Percentiles rank a stretch among this genome's conserved stretches.
Evolutionary conservation across 192 early-diverging fungal species (phyloP).

Genomic region (Umbelopsis sp.): DNA sequence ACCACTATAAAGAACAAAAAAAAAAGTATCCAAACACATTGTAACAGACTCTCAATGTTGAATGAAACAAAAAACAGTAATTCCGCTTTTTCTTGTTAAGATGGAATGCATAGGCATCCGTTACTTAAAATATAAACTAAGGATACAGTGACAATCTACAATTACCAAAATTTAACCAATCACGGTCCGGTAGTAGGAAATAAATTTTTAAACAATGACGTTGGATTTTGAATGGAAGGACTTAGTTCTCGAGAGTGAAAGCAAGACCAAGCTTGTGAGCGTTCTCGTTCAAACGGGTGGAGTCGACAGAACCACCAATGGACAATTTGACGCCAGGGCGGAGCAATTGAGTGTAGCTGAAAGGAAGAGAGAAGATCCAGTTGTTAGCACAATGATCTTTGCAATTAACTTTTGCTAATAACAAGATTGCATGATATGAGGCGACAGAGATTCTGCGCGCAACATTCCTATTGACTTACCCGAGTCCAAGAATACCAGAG

Average conservation of each 20-base stretch:
- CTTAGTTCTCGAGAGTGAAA: slow-evolving; percentile 89
- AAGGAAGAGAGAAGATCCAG: not conserved
- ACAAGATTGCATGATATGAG: too few species aligned
- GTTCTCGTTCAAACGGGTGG: slow-evolving; percentile 90
- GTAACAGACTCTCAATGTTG: not conserved
- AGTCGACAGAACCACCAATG: slow-evolving; percentile 92
- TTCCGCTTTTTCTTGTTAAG: not conserved
- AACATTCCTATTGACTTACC: slow-evolving; percentile 26
- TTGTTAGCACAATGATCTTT: not conserved
- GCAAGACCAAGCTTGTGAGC: slow-evolving; percentile 93
- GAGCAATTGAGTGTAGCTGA: slow-evolving; percentile 83
- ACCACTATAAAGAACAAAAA: not conserved
- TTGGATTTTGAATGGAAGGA: not conserved
- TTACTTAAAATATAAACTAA: not conserved
- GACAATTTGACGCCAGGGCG: slow-evolving; percentile 94
- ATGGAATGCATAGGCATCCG: not conserved
- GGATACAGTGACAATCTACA: not conserved
- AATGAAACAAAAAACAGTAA: not conserved
- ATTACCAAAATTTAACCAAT: not conserved
- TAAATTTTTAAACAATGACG: not conserved
- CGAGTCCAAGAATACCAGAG: slow-evolving; percentile 85
- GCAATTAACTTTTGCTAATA: too few species aligned
- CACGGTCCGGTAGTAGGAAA: not conserved
- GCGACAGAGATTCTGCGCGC: too few species aligned
- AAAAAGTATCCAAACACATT: not conserved